Conservation (phyloP, 768 basidiomycete genomes). For the Tylopilus vinaceipallidus region DNA sequence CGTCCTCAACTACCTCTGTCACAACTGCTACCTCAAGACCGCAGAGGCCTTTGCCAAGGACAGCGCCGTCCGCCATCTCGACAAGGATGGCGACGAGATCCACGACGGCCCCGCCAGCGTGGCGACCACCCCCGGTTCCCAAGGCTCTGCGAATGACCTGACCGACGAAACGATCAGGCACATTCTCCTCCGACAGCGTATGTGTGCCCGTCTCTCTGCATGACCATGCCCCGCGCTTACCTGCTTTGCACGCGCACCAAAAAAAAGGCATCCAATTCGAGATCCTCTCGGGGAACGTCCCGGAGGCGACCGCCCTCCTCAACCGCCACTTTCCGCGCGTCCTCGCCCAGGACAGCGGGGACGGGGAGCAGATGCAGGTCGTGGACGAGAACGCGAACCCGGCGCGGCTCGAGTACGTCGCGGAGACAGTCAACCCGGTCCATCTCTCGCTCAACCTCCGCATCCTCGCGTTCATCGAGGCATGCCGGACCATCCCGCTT, state of each 20-base stretch:
- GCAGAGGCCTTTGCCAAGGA: slow-evolving; percentile 67
- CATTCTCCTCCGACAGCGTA: slow-evolving; percentile 56
- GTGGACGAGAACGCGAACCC: slow-evolving; percentile 28
- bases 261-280: slow-evolving; percentile 69
- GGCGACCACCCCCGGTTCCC: slow-evolving; percentile 3
- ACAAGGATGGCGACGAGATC: slow-evolving; percentile 71
- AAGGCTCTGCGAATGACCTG: slow-evolving; percentile 23
- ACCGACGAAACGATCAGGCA: slow-evolving; percentile 42
- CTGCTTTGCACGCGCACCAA: too few species aligned
- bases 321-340: slow-evolving; percentile 76
- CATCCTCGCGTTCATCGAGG: slow-evolving; percentile 85
- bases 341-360: slow-evolving; percentile 37
- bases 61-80: slow-evolving; percentile 57
- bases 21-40: slow-evolving; percentile 69
- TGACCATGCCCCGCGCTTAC: too few species aligned
- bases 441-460: slow-evolving; percentile 83
- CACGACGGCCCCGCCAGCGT: slow-evolving; percentile 1
- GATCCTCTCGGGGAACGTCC: slow-evolving; percentile 75
- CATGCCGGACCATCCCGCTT: slow-evolving; percentile 71
- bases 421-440: slow-evolving; percentile 65
- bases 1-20: slow-evolving; percentile 75
- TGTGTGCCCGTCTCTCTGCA: slow-evolving; percentile 13
- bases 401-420: slow-evolving; percentile 45
- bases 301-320: slow-evolving; percentile 64
- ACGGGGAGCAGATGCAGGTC: slow-evolving; percentile 12